Percentiles rank a stretch among this genome's conserved stretches.
Conservation (phyloP, 495 filamentous ascomycete species). For the Neurospora sp. region DNA sequence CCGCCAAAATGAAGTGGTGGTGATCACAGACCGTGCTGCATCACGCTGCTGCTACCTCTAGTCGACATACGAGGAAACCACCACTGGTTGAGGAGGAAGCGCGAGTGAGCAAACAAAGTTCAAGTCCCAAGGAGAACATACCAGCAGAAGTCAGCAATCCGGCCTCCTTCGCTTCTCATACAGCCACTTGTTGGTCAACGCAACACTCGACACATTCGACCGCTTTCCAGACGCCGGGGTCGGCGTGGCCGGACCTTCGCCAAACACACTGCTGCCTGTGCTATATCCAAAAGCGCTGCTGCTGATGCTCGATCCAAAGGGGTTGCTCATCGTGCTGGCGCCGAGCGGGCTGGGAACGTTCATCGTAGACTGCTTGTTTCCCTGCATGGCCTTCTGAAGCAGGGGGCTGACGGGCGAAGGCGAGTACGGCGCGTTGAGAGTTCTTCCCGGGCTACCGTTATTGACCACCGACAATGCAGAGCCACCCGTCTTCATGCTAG, state of each 20-base stretch:
- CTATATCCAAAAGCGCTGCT: slow-evolving; percentile 6
- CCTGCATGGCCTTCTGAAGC: slow-evolving; percentile 56
- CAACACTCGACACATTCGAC: slow-evolving; percentile 58
- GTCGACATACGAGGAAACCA: slow-evolving; percentile 7
- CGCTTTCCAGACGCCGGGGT: slow-evolving; percentile 59
- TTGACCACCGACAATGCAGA: slow-evolving; percentile 12
- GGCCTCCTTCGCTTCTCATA: slow-evolving; percentile 61
- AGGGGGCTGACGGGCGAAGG: slow-evolving; percentile 44
- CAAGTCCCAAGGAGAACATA: not conserved
- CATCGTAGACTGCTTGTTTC: slow-evolving; percentile 36
- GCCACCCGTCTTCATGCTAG: slow-evolving; percentile 36
- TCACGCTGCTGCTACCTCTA: slow-evolving; percentile 22
- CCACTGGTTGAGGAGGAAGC: not conserved
- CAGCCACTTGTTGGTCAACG: slow-evolving; percentile 81
- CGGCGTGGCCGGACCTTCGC: slow-evolving; percentile 39
- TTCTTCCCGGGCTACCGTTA: slow-evolving; percentile 4
- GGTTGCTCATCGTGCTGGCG: slow-evolving; percentile 11
- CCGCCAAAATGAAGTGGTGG: not conserved
- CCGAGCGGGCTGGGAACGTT: slow-evolving; percentile 41
- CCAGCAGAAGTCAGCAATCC: not conserved
- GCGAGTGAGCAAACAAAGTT: not conserved
- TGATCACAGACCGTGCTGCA: slow-evolving; percentile 14
- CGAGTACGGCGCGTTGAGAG: slow-evolving; percentile 18
- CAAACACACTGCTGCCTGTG: slow-evolving; percentile 18
- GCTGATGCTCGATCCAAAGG: slow-evolving; percentile 16